Evolutionary conservation across 495 filamentous ascomycete species (phyloP).

Genomic region (Aspergillus sclerotioniger): DNA sequence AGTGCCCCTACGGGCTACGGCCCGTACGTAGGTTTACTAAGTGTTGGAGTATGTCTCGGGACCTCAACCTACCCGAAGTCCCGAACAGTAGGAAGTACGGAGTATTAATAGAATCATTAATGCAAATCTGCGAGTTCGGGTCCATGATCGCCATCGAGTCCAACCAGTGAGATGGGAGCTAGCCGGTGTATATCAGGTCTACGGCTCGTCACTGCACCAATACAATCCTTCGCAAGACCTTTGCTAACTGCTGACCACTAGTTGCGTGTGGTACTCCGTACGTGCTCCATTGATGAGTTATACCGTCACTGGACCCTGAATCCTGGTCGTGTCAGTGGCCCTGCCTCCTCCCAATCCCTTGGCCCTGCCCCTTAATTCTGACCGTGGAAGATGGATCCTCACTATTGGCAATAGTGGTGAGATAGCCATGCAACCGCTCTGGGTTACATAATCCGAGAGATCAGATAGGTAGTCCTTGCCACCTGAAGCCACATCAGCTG

Average conservation of each 20-base stretch:
- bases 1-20: background rate
- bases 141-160: background rate
- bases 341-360: background rate
- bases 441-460: background rate
- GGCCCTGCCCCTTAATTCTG: background rate
- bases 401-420: slow-evolving; percentile 13
- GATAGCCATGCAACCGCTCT: background rate
- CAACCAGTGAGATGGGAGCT: background rate
- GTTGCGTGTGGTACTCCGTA: too few relatives aligned
- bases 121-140: background rate
- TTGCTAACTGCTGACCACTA: background rate
- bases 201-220: background rate
- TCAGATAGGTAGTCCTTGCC: background rate
- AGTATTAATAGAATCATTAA: background rate
- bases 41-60: background rate
- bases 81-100: background rate
- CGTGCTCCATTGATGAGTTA: background rate
- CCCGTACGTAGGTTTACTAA: background rate
- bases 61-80: background rate
- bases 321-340: background rate
- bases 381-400: background rate
- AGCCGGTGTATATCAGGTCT: background rate
- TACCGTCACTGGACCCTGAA: background rate
- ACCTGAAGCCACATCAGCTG: background rate
- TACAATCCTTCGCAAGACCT: background rate